phyloP scores from a whole-genome alignment of 805 yeast genomes.

The Hanseniaspora taiwanica region DNA sequence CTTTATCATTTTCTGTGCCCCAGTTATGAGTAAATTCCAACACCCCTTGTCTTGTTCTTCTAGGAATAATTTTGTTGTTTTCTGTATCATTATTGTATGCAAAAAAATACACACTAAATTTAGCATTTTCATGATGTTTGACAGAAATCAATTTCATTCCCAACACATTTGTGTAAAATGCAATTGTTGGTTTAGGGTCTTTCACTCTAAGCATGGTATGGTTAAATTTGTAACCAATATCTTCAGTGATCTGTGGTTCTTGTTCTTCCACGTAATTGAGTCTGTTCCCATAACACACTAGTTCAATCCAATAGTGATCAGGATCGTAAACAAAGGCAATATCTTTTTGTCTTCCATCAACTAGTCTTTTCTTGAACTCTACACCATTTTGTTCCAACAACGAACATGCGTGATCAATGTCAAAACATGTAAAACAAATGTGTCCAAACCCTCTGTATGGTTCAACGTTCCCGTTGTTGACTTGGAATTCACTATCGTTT shows the following conservation, averaged over 20 bases:
- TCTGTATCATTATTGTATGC: constrained; percentile 44
- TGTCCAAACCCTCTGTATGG: constrained; percentile 92
- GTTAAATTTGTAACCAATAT: constrained; percentile 37
- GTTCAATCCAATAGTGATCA: constrained; percentile 93
- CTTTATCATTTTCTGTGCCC: constrained; percentile 78
- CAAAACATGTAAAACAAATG: constrained; percentile 75
- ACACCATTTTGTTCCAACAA: constrained; percentile 52
- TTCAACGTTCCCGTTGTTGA: constrained; percentile 73
- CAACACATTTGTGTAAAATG: constrained; percentile 63
- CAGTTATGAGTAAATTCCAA: constrained; percentile 89
- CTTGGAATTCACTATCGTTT: constrained; percentile 36
- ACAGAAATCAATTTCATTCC: constrained; percentile 67
- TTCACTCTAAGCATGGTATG: constrained; percentile 89
- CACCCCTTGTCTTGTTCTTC: constrained; percentile 45
- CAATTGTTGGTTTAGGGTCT: constrained; percentile 64
- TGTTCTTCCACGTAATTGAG: constrained; percentile 6
- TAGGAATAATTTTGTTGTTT: constrained; percentile 29
- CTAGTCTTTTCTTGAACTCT: constrained; percentile 64
- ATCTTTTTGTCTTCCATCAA: constrained; percentile 84
- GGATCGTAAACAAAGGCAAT: constrained; percentile 95
- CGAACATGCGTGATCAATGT: constrained; percentile 50
- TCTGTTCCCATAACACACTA: constrained; percentile 42
- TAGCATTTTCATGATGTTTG: constrained; percentile 47
- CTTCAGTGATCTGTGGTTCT: constrained; percentile 7
- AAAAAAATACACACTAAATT: constrained; percentile 77